phyloP scores from a whole-genome alignment of 1,139 yeast species.

The Suhomyces guaymorum region DNA sequence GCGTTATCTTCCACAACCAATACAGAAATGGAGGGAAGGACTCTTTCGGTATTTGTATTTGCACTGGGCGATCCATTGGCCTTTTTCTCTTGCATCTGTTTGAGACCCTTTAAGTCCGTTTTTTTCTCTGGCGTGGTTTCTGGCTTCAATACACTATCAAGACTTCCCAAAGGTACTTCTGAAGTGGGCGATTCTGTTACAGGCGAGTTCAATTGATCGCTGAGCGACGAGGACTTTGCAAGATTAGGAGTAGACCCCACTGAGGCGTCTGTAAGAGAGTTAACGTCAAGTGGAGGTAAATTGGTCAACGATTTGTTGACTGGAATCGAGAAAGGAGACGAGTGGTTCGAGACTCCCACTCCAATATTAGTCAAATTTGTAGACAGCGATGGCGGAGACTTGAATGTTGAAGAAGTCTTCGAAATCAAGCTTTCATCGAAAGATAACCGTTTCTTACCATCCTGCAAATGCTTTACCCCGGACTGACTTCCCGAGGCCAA shows the following conservation, averaged over 20 bases:
- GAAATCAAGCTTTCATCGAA: conserved; percentile 29
- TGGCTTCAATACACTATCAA: conserved; percentile 1
- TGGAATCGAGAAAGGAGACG: conserved; percentile 3
- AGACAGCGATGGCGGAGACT: conserved; percentile 12
- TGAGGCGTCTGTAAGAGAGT: too few relatives aligned
- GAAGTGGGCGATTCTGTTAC: conserved; percentile 9
- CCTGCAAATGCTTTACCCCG: background rate
- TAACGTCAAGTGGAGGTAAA: conserved; percentile 1
- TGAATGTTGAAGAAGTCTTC: conserved; percentile 5
- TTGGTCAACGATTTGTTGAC: conserved; percentile 2
- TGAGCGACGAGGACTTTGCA: background rate
- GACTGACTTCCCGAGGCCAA: conserved; percentile 24
- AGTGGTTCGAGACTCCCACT: conserved; percentile 15
- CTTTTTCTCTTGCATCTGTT: conserved; percentile 1
- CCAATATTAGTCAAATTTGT: conserved; percentile 26
- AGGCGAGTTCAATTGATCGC: conserved; percentile 11
- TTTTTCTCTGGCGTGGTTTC: background rate
- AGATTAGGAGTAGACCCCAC: background rate
- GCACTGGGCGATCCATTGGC: conserved; percentile 7
- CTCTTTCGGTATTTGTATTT: conserved; percentile 44
- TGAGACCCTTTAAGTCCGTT: background rate
- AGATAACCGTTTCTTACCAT: conserved; percentile 28
- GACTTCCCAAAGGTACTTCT: background rate
- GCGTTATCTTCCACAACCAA: conserved; percentile 95
- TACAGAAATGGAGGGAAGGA: conserved; percentile 80